A percentile compares a stretch with the other conserved stretches of the same genome.
These are phyloP conservation scores for Schizopora paradoxa DNA, from an alignment of 1,284 basidiomycete genomes.

Conservation along the genomic window DNA sequence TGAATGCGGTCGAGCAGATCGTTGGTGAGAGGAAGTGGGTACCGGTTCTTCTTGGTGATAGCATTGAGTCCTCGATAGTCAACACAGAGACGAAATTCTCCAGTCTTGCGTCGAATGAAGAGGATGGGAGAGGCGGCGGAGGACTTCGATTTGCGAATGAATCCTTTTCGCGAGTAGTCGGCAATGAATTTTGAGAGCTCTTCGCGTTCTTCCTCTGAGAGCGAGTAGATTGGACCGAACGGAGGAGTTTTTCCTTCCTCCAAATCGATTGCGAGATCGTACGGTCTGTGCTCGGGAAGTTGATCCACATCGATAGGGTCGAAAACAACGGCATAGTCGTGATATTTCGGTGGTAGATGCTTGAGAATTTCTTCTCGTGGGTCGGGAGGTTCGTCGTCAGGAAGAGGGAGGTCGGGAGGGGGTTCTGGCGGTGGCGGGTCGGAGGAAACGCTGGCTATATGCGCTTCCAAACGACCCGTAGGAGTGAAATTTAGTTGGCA, in stretches of 20 bases:
- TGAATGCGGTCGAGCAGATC: slow-evolving; percentile 24
- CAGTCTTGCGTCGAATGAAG: slow-evolving; percentile 34
- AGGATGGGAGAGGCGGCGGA: slow-evolving; percentile 21
- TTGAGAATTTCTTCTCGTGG: background rate
- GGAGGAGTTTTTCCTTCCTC: background rate
- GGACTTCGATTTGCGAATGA: background rate
- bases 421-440: no score
- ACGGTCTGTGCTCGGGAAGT: background rate
- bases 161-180: background rate
- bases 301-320: background rate
- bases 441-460: no score
- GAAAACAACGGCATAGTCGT: background rate
- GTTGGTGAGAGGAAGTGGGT: slow-evolving; percentile 26
- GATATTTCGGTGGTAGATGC: background rate
- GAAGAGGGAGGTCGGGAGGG: no score
- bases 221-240: background rate
- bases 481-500: no score
- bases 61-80: slow-evolving; percentile 30
- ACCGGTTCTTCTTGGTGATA: slow-evolving; percentile 26
- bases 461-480: no score
- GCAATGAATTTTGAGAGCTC: background rate
- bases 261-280: background rate
- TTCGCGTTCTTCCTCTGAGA: background rate
- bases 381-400: no score
- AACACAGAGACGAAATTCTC: slow-evolving; percentile 25